phyloP scores from a whole-genome alignment of 441 rosid species.

The Erysimum cheiri region DNA sequence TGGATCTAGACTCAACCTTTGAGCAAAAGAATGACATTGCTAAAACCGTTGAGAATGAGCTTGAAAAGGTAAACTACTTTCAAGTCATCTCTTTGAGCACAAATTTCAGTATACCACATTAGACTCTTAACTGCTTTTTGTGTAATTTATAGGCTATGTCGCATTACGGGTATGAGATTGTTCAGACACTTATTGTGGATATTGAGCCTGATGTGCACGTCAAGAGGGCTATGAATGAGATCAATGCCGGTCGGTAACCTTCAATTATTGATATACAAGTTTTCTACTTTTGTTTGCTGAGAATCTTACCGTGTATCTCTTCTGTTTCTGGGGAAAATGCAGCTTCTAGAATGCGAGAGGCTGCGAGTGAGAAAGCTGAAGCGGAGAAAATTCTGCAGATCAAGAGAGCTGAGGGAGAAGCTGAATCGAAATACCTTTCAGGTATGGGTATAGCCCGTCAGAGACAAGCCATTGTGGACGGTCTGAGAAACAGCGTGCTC shows the following conservation, averaged over 20 bases:
- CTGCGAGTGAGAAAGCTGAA: conserved; percentile 65
- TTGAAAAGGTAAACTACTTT: conserved; percentile 49
- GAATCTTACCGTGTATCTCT: conserved; percentile 17
- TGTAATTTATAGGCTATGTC: conserved; percentile 56
- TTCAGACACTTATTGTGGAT: conserved; percentile 63
- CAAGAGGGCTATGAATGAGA: conserved; percentile 67
- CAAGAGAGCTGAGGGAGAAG: conserved; percentile 64
- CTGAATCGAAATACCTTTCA: conserved; percentile 61
- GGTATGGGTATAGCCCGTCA: conserved; percentile 65
- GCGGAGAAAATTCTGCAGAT: conserved; percentile 67
- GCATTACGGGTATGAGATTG: conserved; percentile 63
- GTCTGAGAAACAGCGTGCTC: conserved; percentile 62
- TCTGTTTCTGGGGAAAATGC: conserved; percentile 5
- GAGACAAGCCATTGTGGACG: conserved; percentile 69
- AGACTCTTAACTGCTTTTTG: not conserved
- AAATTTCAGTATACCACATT: not conserved
- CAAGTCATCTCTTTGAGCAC: not conserved
- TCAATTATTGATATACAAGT: not conserved
- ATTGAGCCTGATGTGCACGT: conserved; percentile 61
- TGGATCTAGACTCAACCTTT: conserved; percentile 56
- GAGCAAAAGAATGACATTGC: conserved; percentile 63
- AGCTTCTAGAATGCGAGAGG: conserved; percentile 66
- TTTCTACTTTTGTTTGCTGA: not conserved
- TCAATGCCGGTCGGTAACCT: conserved; percentile 60
- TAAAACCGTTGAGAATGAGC: conserved; percentile 59